Conservation (phyloP, 2,329 filamentous ascomycete genomes). For the Nothophaeocryptopus gaeumannii region DNA sequence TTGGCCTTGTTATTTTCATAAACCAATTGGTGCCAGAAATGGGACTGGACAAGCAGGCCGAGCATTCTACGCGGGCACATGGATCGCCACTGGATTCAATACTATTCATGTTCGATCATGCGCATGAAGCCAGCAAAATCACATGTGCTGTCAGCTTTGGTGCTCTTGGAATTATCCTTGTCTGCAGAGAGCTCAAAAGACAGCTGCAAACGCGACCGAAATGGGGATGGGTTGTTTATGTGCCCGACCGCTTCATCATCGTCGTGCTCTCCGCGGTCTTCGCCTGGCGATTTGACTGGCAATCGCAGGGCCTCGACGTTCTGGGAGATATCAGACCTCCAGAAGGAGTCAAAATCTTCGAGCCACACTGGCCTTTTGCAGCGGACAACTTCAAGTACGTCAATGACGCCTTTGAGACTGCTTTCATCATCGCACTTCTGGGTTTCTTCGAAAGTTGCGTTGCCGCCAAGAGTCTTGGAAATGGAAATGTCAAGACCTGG, state of each 20-base stretch:
- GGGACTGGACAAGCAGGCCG: constrained; percentile 67
- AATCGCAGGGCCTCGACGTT: constrained; percentile 74
- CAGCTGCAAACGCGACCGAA: constrained; percentile 75
- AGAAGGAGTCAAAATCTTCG: constrained; percentile 61
- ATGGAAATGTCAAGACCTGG: constrained; percentile 52
- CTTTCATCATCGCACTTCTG: constrained; percentile 87
- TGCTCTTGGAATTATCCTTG: constrained; percentile 84
- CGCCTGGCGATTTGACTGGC: constrained; percentile 74
- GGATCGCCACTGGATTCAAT: constrained; percentile 86
- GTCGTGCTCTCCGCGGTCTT: constrained; percentile 81
- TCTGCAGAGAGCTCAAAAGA: constrained; percentile 76
- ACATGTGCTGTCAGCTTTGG: constrained; percentile 74
- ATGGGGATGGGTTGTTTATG: constrained; percentile 65
- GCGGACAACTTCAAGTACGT: constrained; percentile 75
- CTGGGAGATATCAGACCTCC: constrained; percentile 77
- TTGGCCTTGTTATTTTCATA: constrained; percentile 92
- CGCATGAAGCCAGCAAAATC: constrained; percentile 64
- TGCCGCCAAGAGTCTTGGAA: constrained; percentile 83
- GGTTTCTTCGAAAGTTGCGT: constrained; percentile 99
- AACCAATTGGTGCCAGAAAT: constrained; percentile 92
- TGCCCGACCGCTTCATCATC: constrained; percentile 87
- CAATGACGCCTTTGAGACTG: constrained; percentile 80
- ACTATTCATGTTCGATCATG: constrained; percentile 69
- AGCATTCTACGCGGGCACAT: constrained; percentile 65
- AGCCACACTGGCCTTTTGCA: constrained; percentile 83